A percentile compares a stretch with the other conserved stretches of the same genome.
phyloP scores from a whole-genome alignment of 192 early-diverging fungal genomes.

The Rhizophagus clarus region DNA sequence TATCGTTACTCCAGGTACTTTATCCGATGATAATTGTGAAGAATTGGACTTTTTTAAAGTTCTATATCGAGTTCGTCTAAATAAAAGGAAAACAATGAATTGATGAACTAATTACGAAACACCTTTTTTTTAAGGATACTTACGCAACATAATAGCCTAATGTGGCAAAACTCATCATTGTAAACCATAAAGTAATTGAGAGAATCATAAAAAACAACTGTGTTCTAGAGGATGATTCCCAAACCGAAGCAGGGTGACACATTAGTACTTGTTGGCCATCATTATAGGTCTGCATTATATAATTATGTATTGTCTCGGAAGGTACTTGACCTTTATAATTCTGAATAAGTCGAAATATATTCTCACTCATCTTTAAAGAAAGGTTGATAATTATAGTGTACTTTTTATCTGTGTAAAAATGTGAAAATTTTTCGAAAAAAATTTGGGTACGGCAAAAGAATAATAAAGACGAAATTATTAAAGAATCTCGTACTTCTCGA shows the following conservation, averaged over 20 bases:
- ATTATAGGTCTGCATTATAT: neutral
- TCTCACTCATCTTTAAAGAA: neutral
- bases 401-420: neutral
- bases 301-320: neutral
- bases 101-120: neutral
- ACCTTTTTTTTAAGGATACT: neutral
- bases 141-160: conserved; percentile 21
- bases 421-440: neutral
- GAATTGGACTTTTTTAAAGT: conserved; percentile 41
- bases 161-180: conserved; percentile 17
- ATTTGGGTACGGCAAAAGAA: no score
- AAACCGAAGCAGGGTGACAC: conserved; percentile 34
- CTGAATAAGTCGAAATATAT: conserved; percentile 4
- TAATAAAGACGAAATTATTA: no score
- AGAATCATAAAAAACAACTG: conserved; percentile 45
- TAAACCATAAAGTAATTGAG: conserved; percentile 43
- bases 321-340: neutral
- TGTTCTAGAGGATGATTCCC: conserved; percentile 39
- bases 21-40: conserved; percentile 39
- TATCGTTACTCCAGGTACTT: conserved; percentile 83
- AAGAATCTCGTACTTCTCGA: no score
- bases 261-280: conserved; percentile 11
- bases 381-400: neutral
- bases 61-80: conserved; percentile 38
- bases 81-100: neutral